phyloP scores from a whole-genome alignment of 1,139 yeast genomes.

The Pneumocystis sp. region DNA sequence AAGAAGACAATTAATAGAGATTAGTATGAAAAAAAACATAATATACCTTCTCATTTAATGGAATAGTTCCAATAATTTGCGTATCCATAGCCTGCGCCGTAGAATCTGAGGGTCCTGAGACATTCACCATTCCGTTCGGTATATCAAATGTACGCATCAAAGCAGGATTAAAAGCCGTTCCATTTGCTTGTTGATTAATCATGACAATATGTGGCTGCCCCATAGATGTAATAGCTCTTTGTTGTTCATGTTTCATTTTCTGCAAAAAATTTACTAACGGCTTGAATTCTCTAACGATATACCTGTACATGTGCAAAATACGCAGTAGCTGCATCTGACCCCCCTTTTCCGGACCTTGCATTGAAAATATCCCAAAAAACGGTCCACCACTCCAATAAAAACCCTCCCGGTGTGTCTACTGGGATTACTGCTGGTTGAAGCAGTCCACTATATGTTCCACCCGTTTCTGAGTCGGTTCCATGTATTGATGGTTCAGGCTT shows the following conservation, averaged over 20 bases:
- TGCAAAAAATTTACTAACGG: constrained; percentile 17
- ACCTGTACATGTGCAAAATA: constrained; percentile 39
- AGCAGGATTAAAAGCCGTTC: constrained; percentile 7
- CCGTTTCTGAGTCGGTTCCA: neutral
- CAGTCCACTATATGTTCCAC: neutral
- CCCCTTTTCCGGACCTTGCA: constrained; percentile 52
- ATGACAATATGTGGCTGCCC: constrained; percentile 19
- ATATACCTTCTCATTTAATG: neutral
- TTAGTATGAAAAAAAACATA: neutral
- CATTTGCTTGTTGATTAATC: constrained; percentile 8
- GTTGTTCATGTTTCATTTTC: constrained; percentile 42
- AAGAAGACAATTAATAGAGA: neutral
- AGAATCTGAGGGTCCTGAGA: neutral
- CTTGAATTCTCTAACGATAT: neutral
- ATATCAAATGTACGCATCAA: neutral
- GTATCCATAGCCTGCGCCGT: neutral
- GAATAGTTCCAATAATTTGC: neutral
- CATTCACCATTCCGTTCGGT: constrained; percentile 1
- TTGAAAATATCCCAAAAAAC: constrained; percentile 88
- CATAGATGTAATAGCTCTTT: constrained; percentile 21
- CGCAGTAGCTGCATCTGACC: constrained; percentile 50
- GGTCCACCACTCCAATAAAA: constrained; percentile 90
- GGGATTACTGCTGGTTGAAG: constrained; percentile 17
- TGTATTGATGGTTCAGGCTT: neutral
- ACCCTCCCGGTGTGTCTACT: constrained; percentile 66